Evolutionary conservation across 805 yeast species (phyloP), one percentile per base, ranked within the genome.

Genomic region (Alloascoidea africana): DNA sequence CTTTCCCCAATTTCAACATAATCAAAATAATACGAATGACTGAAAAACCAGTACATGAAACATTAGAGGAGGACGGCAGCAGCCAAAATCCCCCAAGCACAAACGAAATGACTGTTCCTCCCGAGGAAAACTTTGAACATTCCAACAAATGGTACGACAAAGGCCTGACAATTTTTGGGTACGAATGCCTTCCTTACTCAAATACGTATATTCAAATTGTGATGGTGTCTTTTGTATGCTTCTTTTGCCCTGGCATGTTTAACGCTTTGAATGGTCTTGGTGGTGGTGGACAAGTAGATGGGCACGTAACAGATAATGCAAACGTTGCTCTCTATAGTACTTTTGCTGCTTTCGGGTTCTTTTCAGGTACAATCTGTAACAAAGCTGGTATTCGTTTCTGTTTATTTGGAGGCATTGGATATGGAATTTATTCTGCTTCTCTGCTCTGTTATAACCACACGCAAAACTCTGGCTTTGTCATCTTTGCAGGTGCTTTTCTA

Each of bases 401-500:
- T 14, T 50, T 58, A 41, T 50, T 64, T 40, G 72, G 73, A 27
- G 68, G 70, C 36, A 40, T 55, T 27, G 72, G 72, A 23, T 68
- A 68, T 49, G 56, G 62, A 32, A 41, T 68, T 42, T 68, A 66
- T 47, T 54, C 68, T 30, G 62, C 62, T 13, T 60, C 72, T 17
- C 59, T 66, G 32, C 55, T 68, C 35, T 66, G 51, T 48, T 52
- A 56, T 47, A n/a, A n/a, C n/a, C 62, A 60, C 41, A 53, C 45
- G 39, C 51, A 52, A 32, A 62, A 61, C 42, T 48, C 49, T 14
- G 68, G 65, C 3, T 63, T 60, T 46, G 60, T 56, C 39, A 63
- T 72, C 39, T 68, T 68, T 44, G 65, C 74, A 16, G 77, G 77
- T 35, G 76, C 76, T 16, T 63, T 61, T 49, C 58, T 73, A 42